Evolutionary conservation across 1,284 basidiomycete genomes (phyloP), one percentile per base, ranked within the genome.

Genomic region (Mycosarcoma maydis): DNA sequence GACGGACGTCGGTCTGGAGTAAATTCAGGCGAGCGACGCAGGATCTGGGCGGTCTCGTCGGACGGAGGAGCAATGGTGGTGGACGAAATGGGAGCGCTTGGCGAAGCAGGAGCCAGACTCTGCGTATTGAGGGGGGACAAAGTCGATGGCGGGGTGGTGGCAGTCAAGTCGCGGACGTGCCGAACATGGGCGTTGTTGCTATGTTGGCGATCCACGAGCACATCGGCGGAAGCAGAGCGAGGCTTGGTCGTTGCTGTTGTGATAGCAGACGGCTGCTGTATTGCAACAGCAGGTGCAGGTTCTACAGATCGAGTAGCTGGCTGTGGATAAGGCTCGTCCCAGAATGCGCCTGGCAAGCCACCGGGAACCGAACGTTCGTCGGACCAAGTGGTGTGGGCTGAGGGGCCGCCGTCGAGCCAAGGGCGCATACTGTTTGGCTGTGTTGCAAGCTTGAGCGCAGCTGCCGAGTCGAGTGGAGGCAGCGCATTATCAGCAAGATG

Each of bases 291-390:
- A 40, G 23, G 7, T 9, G 32, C 36, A 22, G 23, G n/a, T n/a
- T n/a, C 30, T 17, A n/a, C 26, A 19, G 47, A 24, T 13, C n/a
- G 41, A 13, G 22, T 3, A 6, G 42, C 30, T 9, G 51, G 17
- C 19, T 32, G 44, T 1, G 44, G n/a, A 14, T 42, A 26, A 29
- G 57, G 30, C 17, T 57, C 65, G 26, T 54, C 62, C 68, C 68
- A 71, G 41, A 61, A 66, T 3, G 50, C 40, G n/a, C 54, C 49
- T 2, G 68, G 68, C 2, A 71, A 37, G 23, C 58, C 68, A 6
- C 68, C 68, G 3, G 68, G 68, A 24, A 71, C 22, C 0, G 27
- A 44, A 24, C 61, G 65, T 34, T 73, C 70, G 30, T 70, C 60
- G 26, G 60, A 49, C 4, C 60, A 60, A 11, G 56, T 55, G 19